Percentiles rank a stretch among this genome's conserved stretches.
Conservation (phyloP, 176 grass and related monocot species). For the Raddia guianensis region DNA sequence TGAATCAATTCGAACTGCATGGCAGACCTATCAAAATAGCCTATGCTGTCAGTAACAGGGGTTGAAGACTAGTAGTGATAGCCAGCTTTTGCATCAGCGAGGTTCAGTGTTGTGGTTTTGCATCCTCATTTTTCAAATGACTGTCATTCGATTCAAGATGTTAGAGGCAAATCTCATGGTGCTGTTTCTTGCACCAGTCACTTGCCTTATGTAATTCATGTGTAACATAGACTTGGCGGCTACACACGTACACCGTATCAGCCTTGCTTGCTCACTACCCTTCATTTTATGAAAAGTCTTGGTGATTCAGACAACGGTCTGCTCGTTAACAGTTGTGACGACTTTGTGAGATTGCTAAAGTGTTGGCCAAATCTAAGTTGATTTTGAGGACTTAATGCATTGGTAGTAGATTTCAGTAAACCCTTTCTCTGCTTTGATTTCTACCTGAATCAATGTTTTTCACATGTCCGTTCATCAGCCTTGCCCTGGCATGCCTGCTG, state of each 20-base stretch:
- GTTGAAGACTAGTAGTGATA: constrained; percentile 29
- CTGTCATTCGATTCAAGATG: neutral
- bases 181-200: neutral
- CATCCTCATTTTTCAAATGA: neutral
- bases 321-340: neutral
- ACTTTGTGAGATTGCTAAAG: neutral
- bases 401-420: neutral
- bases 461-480: neutral
- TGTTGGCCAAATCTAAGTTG: neutral
- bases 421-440: neutral
- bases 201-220: neutral
- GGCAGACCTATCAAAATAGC: constrained; percentile 80
- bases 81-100: neutral
- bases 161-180: neutral
- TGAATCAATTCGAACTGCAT: constrained; percentile 68
- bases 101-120: neutral
- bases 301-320: neutral
- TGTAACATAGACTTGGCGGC: constrained; percentile 5
- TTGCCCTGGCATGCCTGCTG: neutral
- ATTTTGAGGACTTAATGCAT: neutral
- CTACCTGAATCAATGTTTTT: neutral
- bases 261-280: neutral
- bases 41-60: constrained; percentile 73
- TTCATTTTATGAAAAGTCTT: neutral
- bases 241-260: neutral